Conservation (phyloP, 306 rosid genomes). For the Malus orientalis region DNA sequence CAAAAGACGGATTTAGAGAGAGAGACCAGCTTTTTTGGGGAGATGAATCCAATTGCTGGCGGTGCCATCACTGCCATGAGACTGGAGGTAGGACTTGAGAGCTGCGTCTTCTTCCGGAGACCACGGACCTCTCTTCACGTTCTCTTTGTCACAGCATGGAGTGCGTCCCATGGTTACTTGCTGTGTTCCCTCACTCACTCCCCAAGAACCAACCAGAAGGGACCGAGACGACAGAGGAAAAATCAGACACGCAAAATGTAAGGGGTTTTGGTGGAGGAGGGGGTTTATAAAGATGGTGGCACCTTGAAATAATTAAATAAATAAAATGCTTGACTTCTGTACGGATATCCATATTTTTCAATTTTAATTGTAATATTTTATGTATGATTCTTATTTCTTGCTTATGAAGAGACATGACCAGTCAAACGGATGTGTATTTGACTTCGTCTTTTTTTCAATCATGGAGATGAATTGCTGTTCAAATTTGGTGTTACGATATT, state of each 20-base stretch:
- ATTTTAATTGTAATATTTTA: not conserved
- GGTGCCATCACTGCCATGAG: slow-evolving; percentile 76
- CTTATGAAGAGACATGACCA: slow-evolving; percentile 13
- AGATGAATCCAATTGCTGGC: slow-evolving; percentile 79
- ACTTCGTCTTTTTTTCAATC: not conserved
- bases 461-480: not conserved
- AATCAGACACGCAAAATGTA: slow-evolving; percentile 13
- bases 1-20: not conserved
- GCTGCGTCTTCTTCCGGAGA: slow-evolving; percentile 83
- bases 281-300: slow-evolving; percentile 32
- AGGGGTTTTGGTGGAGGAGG: not conserved
- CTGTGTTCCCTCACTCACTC: not conserved
- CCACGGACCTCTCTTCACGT: slow-evolving; percentile 89
- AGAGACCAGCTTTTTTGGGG: slow-evolving; percentile 76
- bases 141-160: slow-evolving; percentile 89
- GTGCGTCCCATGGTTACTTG: slow-evolving; percentile 68
- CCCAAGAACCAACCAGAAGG: not conserved
- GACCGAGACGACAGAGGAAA: not conserved
- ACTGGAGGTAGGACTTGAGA: slow-evolving; percentile 50
- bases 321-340: slow-evolving; percentile 18
- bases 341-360: not conserved
- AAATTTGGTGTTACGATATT: too few relatives aligned
- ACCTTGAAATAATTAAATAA: not conserved
- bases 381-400: not conserved
- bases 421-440: slow-evolving; percentile 16